Percentiles rank a stretch among this genome's conserved stretches.
phyloP scores from a whole-genome alignment of 75 land plant genomes.

The Pseudotsuga menziesii region DNA sequence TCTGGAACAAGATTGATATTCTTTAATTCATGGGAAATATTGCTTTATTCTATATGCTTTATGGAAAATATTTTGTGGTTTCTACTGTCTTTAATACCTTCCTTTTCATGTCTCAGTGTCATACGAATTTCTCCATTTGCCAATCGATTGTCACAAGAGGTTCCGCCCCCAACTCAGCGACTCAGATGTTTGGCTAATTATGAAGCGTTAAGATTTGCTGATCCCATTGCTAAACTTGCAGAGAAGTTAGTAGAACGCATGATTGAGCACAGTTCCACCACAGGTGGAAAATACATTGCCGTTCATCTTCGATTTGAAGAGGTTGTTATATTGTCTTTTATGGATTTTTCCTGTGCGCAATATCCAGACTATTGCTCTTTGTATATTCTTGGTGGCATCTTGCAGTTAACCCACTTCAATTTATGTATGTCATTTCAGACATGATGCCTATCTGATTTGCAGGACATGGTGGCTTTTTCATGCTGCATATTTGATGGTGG shows the following conservation, averaged over 20 bases:
- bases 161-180: conserved; percentile 71
- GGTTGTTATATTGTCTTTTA: conserved; percentile 30
- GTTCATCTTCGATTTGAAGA: conserved; percentile 99
- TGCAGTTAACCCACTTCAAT: background rate
- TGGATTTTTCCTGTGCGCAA: background rate
- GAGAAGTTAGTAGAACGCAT: conserved; percentile 70
- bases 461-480: conserved; percentile 94
- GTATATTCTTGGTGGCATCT: background rate
- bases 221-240: conserved; percentile 58
- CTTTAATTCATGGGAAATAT: too few species aligned
- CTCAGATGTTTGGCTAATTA: conserved; percentile 94
- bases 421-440: background rate
- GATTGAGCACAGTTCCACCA: conserved; percentile 62
- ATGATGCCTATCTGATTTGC: background rate
- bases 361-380: background rate
- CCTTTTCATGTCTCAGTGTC: conserved; percentile 36
- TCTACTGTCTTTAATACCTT: too few species aligned
- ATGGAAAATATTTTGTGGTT: too few species aligned
- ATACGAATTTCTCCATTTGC: conserved; percentile 97
- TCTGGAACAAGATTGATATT: too few species aligned
- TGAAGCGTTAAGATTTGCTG: conserved; percentile 84
- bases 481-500: conserved; percentile 96
- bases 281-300: conserved; percentile 84
- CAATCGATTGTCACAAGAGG: conserved; percentile 86
- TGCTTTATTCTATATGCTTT: too few species aligned